phyloP scores from a whole-genome alignment of 345 rosid species.

The Moringa oleifera region DNA sequence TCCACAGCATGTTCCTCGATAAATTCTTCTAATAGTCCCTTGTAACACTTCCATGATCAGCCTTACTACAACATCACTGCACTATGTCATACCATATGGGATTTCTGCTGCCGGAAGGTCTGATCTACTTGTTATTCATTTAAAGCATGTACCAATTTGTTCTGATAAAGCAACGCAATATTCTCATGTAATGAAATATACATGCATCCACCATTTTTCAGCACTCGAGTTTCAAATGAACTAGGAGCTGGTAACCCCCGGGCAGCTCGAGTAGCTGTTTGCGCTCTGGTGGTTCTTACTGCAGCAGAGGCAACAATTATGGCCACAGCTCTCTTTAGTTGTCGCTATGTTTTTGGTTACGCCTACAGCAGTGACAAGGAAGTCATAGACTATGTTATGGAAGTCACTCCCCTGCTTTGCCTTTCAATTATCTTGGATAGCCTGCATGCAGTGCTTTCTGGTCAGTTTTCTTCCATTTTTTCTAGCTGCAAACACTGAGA shows the following conservation, averaged over 20 bases:
- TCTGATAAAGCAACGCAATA: not conserved
- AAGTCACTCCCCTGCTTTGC: slow-evolving; percentile 29
- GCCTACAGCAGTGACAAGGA: slow-evolving; percentile 30
- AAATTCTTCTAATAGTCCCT: slow-evolving; percentile 3
- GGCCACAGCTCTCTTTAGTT: slow-evolving; percentile 20
- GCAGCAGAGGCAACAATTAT: slow-evolving; percentile 25
- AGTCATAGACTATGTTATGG: slow-evolving; percentile 32
- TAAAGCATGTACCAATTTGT: not conserved
- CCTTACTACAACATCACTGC: slow-evolving; percentile 34
- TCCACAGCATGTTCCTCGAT: not conserved
- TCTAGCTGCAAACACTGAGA: slow-evolving; percentile 2
- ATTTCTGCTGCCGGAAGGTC: slow-evolving; percentile 56
- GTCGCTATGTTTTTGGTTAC: slow-evolving; percentile 28
- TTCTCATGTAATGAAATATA: not conserved
- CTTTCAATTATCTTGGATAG: slow-evolving; percentile 28
- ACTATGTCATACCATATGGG: slow-evolving; percentile 35
- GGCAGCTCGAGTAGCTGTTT: slow-evolving; percentile 32
- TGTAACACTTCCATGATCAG: slow-evolving; percentile 23
- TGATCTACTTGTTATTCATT: not conserved
- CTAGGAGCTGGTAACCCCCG: slow-evolving; percentile 43
- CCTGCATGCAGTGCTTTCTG: slow-evolving; percentile 32
- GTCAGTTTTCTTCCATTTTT: not conserved
- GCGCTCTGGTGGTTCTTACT: slow-evolving; percentile 18
- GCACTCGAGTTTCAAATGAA: slow-evolving; percentile 50
- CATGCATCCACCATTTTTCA: slow-evolving; percentile 1